phyloP scores from a whole-genome alignment of 768 basidiomycete species.

The Auriscalpium orientale region DNA sequence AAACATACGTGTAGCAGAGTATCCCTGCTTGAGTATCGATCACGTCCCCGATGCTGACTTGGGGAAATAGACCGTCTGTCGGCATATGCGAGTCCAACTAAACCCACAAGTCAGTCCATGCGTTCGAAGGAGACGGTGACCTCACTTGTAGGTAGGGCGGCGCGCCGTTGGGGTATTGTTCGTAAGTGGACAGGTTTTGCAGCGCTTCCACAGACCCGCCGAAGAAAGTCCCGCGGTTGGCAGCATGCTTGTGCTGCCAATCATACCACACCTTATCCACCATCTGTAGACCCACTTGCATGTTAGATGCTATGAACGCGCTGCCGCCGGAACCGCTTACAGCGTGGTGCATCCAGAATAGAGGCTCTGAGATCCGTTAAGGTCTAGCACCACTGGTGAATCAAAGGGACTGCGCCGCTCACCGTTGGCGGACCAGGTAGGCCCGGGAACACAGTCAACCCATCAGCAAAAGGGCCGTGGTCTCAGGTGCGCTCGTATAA shows the following conservation, averaged over 20 bases:
- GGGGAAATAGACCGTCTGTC: conserved; percentile 20
- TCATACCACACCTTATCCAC: conserved; percentile 31
- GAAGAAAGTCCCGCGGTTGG: conserved; percentile 21
- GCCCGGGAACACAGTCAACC: conserved; percentile 19
- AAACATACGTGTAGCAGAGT: conserved; percentile 30
- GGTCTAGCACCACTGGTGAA: background rate
- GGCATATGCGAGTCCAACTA: conserved; percentile 23
- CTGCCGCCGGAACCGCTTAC: conserved; percentile 13
- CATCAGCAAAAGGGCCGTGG: no score
- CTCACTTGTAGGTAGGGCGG: conserved; percentile 20
- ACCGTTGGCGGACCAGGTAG: conserved; percentile 29
- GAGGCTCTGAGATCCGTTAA: conserved; percentile 20
- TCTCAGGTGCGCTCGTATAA: no score
- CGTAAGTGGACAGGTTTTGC: conserved; percentile 14
- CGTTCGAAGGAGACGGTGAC: background rate
- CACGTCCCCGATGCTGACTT: conserved; percentile 20
- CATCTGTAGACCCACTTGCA: conserved; percentile 17
- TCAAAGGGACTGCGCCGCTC: background rate
- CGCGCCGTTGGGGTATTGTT: conserved; percentile 20
- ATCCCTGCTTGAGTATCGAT: conserved; percentile 24
- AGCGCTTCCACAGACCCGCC: conserved; percentile 26
- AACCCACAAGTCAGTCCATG: background rate
- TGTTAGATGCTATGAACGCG: background rate
- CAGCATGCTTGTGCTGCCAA: conserved; percentile 23
- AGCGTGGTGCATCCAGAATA: conserved; percentile 30